Evolutionary conservation across 257 asterid genomes (phyloP), one percentile per base, ranked within the genome.

Genomic region (Penstemon newberryi): DNA sequence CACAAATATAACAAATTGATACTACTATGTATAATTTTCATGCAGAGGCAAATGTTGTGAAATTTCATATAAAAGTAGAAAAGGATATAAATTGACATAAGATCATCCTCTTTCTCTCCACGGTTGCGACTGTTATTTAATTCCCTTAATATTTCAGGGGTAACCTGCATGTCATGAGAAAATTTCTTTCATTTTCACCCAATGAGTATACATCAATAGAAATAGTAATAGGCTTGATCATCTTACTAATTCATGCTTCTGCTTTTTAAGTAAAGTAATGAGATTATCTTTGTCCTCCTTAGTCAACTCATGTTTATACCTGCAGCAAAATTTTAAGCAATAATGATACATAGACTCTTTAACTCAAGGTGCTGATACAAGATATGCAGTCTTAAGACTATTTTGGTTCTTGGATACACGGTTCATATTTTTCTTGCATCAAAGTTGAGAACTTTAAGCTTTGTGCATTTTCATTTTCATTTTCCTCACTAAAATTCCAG

Each of bases 121-220:
- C 96, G 96, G 77, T 84, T 84, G 50, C 96, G 90, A 78, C 99
- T 89, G 81, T 84, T 89, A 73, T 87, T 85, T 25, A 91, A 72
- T 79, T 94, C 97, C 79, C 95, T 83, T 82, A 84, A 71, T 82
- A 94, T 89, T 81, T 89, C 97, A 6, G 99, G 96, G 46, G 97
- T 82, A 72, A 94, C 91, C 96, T 93, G 96, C 74, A 83, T 68
- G 57, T 15, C 71, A 66, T 74, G 72, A 51, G 40, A 67, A 25
- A 46, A 46, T 6, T 36, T 6, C 37, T 11, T 11, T 10, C 7
- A 41, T 19, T 44, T 7, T 63, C 33, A 18, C 5, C 56, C 6
- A 13, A 8, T 65, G 39, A 58, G 15, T 13, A 55, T 19, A 12
- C 11, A 15, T 55, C 18, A 40, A 63, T 5, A 12, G 44, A 54